Conservation (phyloP, 1,284 basidiomycete genomes). For the Leucoagaricus sp. region DNA sequence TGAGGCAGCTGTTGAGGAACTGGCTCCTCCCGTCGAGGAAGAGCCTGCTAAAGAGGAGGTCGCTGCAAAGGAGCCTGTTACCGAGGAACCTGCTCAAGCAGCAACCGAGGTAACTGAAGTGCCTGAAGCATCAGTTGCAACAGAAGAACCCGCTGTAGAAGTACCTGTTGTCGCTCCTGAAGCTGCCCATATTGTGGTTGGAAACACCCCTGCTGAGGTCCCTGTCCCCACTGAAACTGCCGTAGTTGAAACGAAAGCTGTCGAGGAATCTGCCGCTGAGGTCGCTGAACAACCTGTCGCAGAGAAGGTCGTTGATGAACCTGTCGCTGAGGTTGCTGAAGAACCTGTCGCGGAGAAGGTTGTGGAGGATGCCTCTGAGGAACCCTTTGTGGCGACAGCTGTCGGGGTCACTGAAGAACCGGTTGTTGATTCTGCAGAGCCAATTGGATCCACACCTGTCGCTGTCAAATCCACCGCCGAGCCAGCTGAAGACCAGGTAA, state of each 20-base stretch:
- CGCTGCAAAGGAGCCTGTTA: background rate
- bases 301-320: background rate
- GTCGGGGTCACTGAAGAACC: too few relatives aligned
- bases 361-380: background rate
- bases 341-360: background rate
- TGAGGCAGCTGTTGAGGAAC: too few relatives aligned
- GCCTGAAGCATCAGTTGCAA: too few relatives aligned
- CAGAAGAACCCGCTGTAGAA: background rate
- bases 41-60: background rate
- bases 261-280: background rate
- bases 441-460: too few relatives aligned
- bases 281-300: background rate
- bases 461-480: too few relatives aligned
- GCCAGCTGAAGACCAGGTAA: too few relatives aligned
- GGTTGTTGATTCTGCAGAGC: too few relatives aligned
- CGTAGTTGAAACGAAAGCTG: constrained; percentile 2
- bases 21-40: background rate
- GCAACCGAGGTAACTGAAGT: too few relatives aligned
- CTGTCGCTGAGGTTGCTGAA: background rate
- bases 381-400: too few relatives aligned
- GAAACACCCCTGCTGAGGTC: background rate
- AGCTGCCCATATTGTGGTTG: background rate
- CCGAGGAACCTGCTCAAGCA: background rate
- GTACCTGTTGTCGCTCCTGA: background rate
- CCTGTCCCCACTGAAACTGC: background rate